These are phyloP conservation scores for Lipomyces sp. DNA, from an alignment of 805 yeast genomes.

Conservation along the genomic window DNA sequence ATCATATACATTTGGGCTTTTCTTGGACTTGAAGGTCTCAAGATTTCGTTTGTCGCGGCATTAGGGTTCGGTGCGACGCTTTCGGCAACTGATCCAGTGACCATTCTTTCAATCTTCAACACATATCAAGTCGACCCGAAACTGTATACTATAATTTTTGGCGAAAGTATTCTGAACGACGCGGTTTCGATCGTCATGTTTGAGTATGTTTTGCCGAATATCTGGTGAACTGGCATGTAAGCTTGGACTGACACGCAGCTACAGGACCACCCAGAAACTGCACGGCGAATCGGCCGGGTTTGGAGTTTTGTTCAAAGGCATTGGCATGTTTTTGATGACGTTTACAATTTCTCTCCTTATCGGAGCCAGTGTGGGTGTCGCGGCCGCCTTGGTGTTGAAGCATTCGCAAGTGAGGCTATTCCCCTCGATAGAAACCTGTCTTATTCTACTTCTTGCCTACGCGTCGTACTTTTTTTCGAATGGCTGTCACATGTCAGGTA, in stretches of 20 bases:
- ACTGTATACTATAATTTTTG: slow-evolving; percentile 92
- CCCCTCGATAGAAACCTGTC: slow-evolving; percentile 95
- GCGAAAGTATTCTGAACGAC: slow-evolving; percentile 91
- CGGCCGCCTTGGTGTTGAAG: slow-evolving; percentile 84
- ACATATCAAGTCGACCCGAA: slow-evolving; percentile 98
- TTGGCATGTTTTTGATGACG: slow-evolving; percentile 88
- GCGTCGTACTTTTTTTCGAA: slow-evolving; percentile 96
- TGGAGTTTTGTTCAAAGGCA: slow-evolving; percentile 82
- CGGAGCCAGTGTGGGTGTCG: slow-evolving; percentile 82
- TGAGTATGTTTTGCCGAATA: slow-evolving; percentile 43
- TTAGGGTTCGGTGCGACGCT: slow-evolving; percentile 96
- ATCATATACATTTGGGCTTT: slow-evolving; percentile 74
- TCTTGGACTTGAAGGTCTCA: slow-evolving; percentile 82
- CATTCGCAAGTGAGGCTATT: slow-evolving; percentile 90
- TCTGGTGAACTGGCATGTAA: background rate
- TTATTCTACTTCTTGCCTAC: slow-evolving; percentile 85
- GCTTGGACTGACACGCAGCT: background rate
- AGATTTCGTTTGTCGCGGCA: slow-evolving; percentile 93
- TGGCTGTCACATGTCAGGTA: slow-evolving; percentile 98
- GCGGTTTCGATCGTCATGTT: slow-evolving; percentile 99
- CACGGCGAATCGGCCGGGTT: slow-evolving; percentile 79
- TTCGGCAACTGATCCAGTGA: slow-evolving; percentile 98
- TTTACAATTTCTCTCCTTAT: slow-evolving; percentile 87
- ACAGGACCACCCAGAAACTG: slow-evolving; percentile 84
- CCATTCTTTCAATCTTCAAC: slow-evolving; percentile 91